Conservation (phyloP, 2,329 filamentous ascomycete genomes). For the Epichloe glyceriae region DNA sequence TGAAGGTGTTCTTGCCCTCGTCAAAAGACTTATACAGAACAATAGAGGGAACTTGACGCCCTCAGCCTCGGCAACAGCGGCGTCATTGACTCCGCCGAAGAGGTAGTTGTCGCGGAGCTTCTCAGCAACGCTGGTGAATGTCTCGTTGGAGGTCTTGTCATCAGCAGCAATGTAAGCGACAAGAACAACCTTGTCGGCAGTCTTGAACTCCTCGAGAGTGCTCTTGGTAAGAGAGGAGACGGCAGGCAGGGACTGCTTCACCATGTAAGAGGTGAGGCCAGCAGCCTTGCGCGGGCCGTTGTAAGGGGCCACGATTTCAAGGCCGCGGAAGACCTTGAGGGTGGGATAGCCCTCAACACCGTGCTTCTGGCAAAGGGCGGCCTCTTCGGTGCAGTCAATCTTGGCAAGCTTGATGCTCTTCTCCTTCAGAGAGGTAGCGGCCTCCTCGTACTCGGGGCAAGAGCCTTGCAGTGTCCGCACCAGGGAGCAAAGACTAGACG, state of each 20-base stretch:
- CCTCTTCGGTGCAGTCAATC: conserved; percentile 91
- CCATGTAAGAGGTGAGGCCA: conserved; percentile 76
- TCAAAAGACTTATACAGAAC: conserved; percentile 98
- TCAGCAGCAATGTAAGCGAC: conserved; percentile 74
- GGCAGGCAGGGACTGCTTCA: conserved; percentile 90
- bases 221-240: conserved; percentile 74
- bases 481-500: conserved; percentile 69
- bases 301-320: conserved; percentile 71
- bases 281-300: conserved; percentile 78
- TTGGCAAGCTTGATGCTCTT: conserved; percentile 78
- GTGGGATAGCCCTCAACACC: conserved; percentile 97
- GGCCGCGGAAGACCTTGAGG: conserved; percentile 94
- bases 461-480: conserved; percentile 98
- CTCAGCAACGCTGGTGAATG: conserved; percentile 62
- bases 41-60: conserved; percentile 71
- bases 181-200: conserved; percentile 88
- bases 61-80: conserved; percentile 74
- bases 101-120: conserved; percentile 80
- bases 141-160: conserved; percentile 77
- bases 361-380: conserved; percentile 77
- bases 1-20: conserved; percentile 81
- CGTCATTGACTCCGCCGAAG: conserved; percentile 80
- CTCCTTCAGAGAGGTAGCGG: conserved; percentile 71
- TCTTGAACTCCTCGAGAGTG: conserved; percentile 91
- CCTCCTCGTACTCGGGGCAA: conserved; percentile 84